These are phyloP conservation scores for Melaleuca quinquenervia DNA, from an alignment of 345 rosid species.

Conservation along the genomic window DNA sequence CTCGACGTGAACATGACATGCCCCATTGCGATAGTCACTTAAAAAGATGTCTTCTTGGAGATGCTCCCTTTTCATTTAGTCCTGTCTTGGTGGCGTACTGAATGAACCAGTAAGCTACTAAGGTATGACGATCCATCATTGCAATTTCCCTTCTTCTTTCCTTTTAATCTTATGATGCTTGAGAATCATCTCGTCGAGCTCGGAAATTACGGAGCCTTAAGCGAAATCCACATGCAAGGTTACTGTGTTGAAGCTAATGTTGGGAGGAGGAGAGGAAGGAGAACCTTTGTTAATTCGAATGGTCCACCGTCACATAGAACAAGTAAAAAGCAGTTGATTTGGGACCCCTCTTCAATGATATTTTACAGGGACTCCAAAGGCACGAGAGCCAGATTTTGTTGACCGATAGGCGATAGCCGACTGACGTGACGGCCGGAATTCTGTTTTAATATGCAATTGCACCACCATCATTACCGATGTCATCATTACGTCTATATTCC, in stretches of 20 bases:
- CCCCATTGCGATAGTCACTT: not conserved
- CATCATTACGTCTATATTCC: not conserved
- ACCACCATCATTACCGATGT: not conserved
- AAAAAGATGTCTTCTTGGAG: not conserved
- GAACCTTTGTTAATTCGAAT: not conserved
- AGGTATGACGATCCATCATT: not conserved
- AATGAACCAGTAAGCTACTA: not conserved
- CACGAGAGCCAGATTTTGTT: not conserved
- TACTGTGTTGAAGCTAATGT: not conserved
- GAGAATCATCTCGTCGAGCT: not conserved
- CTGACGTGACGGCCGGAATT: not conserved
- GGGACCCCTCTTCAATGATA: not conserved
- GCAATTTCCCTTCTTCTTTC: too few species aligned
- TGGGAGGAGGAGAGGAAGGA: not conserved
- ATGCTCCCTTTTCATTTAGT: not conserved
- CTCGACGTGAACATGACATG: not conserved
- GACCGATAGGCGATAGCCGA: not conserved
- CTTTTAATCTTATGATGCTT: too few species aligned
- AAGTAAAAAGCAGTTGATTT: not conserved
- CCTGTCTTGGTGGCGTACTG: not conserved
- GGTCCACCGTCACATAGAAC: not conserved
- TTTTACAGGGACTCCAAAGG: not conserved
- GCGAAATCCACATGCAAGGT: not conserved
- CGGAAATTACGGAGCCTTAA: not conserved
- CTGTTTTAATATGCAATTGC: not conserved